Evolutionary conservation across 1,139 yeast species (phyloP).

Genomic region (Taphrina betulina): DNA sequence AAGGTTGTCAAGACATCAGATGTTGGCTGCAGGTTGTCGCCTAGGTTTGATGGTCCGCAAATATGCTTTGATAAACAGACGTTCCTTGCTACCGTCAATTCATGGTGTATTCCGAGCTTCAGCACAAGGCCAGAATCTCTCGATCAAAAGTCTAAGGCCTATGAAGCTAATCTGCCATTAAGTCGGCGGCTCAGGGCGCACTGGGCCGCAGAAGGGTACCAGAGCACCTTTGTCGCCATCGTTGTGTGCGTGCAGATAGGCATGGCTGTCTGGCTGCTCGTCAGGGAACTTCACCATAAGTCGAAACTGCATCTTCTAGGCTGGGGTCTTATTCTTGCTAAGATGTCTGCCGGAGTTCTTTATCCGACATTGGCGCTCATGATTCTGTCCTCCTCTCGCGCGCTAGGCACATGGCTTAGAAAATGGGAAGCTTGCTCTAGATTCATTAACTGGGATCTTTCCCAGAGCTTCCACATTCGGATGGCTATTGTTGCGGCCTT

Average conservation of each 20-base stretch:
- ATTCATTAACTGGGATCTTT: conserved; percentile 19
- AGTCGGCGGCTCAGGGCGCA: conserved; percentile 17
- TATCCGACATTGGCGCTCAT: conserved; percentile 17
- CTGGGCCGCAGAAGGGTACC: conserved; percentile 17
- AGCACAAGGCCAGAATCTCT: not conserved
- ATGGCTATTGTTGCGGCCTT: conserved; percentile 13
- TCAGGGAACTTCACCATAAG: conserved; percentile 1
- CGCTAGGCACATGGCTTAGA: conserved; percentile 9
- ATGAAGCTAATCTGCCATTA: conserved; percentile 1
- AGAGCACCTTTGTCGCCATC: conserved; percentile 10
- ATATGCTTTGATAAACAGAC: not conserved
- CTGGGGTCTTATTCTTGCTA: conserved; percentile 21
- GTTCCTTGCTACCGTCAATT: not conserved
- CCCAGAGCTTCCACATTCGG: conserved; percentile 15
- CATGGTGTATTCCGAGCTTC: not conserved
- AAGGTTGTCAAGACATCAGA: not conserved
- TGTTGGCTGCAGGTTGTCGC: not conserved
- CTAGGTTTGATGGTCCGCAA: not conserved
- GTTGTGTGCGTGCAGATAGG: conserved; percentile 4
- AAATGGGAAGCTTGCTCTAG: not conserved
- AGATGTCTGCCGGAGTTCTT: conserved; percentile 17
- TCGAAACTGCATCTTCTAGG: conserved; percentile 8
- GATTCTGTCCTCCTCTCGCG: conserved; percentile 13
- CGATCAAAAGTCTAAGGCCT: conserved; percentile 2
- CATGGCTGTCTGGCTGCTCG: conserved; percentile 8